A percentile compares a stretch with the other conserved stretches of the same genome.
phyloP scores from a whole-genome alignment of 331 rosid species.

The Acacia pycnantha region DNA sequence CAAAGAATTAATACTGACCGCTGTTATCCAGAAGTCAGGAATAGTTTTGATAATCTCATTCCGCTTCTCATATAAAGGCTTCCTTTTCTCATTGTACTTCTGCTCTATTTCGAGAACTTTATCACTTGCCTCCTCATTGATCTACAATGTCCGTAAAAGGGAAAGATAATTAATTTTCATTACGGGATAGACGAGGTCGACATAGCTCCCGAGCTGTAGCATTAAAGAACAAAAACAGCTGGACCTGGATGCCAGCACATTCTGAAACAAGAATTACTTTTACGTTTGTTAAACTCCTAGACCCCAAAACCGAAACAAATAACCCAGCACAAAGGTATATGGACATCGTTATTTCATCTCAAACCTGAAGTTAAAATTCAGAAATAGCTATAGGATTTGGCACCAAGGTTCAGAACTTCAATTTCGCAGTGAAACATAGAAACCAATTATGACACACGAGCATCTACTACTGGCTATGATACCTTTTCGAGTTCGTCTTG shows the following conservation, averaged over 20 bases:
- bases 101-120: conserved; percentile 87
- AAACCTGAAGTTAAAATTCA: not conserved
- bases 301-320: not conserved
- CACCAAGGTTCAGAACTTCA: not conserved
- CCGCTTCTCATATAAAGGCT: conserved; percentile 75
- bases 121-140: conserved; percentile 93
- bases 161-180: not conserved
- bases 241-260: not conserved
- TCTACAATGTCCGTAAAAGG: conserved; percentile 40
- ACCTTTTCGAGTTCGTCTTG: conserved; percentile 97
- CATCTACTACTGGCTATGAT: not conserved
- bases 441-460: too few species aligned
- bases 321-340: not conserved
- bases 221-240: not conserved
- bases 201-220: not conserved
- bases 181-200: not conserved
- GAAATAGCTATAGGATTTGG: not conserved
- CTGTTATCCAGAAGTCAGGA: conserved; percentile 95
- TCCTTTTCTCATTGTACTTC: conserved; percentile 81
- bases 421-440: not conserved
- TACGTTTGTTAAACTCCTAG: not conserved
- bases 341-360: not conserved
- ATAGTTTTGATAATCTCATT: conserved; percentile 73
- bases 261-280: not conserved
- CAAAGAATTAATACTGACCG: conserved; percentile 57